Evolutionary conservation across 106 monocot genomes (phyloP).

Genomic region (Xerophyta viscosa): DNA sequence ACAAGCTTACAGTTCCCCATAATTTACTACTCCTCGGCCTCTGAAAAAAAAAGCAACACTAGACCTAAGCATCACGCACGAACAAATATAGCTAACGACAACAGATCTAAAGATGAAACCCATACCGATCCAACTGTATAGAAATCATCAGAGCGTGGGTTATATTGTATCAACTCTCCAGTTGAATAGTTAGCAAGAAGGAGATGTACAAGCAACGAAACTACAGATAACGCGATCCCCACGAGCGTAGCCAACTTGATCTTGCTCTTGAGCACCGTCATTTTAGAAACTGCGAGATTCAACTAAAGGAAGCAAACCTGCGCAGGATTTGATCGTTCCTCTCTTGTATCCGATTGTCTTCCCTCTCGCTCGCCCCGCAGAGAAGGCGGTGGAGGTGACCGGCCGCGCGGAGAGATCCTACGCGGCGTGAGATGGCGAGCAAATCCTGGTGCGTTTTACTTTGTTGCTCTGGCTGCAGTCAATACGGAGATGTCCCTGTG

Average conservation of each 20-base stretch:
- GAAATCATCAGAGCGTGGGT: constrained; percentile 29
- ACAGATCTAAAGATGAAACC: background rate
- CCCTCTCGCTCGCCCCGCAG: too few relatives aligned
- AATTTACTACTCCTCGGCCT: constrained; percentile 32
- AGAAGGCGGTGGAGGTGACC: too few relatives aligned
- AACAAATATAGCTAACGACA: background rate
- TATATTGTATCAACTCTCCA: constrained; percentile 38
- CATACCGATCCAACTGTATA: constrained; percentile 32
- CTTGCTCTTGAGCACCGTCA: constrained; percentile 63
- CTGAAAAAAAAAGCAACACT: constrained; percentile 17
- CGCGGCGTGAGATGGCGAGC: too few relatives aligned
- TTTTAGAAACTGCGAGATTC: too few relatives aligned
- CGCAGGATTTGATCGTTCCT: too few relatives aligned
- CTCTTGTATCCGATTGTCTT: too few relatives aligned
- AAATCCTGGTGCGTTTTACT: too few relatives aligned
- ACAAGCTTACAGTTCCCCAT: constrained; percentile 65
- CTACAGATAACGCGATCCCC: constrained; percentile 50
- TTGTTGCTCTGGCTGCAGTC: too few relatives aligned
- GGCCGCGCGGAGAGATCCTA: too few relatives aligned
- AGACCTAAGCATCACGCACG: background rate
- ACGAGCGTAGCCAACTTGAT: constrained; percentile 55
- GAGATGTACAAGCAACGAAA: constrained; percentile 61
- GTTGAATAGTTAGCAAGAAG: constrained; percentile 55
- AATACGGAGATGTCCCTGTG: too few relatives aligned
- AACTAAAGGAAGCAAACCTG: too few relatives aligned